These are phyloP conservation scores for Globomyces pollinis-pini DNA, from an alignment of 192 early-diverging fungal genomes.

Conservation along the genomic window DNA sequence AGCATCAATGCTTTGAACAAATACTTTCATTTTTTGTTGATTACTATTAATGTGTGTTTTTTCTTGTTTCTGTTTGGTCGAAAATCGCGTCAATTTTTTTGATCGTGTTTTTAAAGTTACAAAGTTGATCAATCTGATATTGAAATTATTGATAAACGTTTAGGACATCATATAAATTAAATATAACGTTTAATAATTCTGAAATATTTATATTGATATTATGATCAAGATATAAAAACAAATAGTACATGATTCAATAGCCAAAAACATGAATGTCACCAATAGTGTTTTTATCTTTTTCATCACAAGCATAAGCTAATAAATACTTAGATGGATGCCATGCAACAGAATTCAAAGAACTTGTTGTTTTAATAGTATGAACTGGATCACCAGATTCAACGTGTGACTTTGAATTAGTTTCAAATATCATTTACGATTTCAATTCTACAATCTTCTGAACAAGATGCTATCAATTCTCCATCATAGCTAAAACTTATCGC, in stretches of 20 bases:
- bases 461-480: constrained; percentile 66
- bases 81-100: too few relatives aligned
- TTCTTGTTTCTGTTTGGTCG: too few relatives aligned
- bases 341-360: constrained; percentile 66
- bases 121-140: too few relatives aligned
- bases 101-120: too few relatives aligned
- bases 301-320: constrained; percentile 73
- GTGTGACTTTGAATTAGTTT: neutral
- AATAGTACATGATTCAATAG: too few relatives aligned
- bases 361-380: constrained; percentile 56
- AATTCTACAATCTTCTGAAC: constrained; percentile 69
- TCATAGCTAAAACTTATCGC: constrained; percentile 73
- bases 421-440: constrained; percentile 75
- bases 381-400: constrained; percentile 39
- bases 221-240: too few relatives aligned
- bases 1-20: constrained; percentile 45
- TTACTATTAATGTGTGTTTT: too few relatives aligned
- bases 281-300: constrained; percentile 21
- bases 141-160: too few relatives aligned
- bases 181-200: too few relatives aligned
- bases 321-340: constrained; percentile 74
- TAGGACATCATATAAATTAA: too few relatives aligned
- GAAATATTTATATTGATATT: too few relatives aligned
- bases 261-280: too few relatives aligned
- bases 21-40: constrained; percentile 29